Conservation (phyloP, 2,329 filamentous ascomycete genomes). For the Cladosporium sp. region DNA sequence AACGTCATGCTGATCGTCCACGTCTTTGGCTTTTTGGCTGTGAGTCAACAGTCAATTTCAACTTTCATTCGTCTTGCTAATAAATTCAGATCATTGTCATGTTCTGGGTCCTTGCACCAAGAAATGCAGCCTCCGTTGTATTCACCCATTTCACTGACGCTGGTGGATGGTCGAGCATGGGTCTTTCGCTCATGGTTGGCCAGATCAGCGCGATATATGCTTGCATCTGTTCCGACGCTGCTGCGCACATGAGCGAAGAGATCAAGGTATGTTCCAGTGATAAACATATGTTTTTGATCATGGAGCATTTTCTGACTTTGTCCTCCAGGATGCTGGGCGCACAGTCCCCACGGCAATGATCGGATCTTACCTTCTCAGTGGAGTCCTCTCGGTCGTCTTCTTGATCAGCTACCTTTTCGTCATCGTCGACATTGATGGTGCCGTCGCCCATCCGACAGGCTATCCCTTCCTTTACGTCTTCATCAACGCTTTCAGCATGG, state of each 20-base stretch:
- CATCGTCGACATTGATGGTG: conserved; percentile 26
- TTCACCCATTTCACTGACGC: conserved; percentile 36
- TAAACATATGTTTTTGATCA: too few relatives aligned
- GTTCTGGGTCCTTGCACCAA: conserved; percentile 32
- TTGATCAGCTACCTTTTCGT: conserved; percentile 28
- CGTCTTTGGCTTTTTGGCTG: conserved; percentile 35
- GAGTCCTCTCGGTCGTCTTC: conserved; percentile 3
- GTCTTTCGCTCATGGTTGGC: conserved; percentile 30
- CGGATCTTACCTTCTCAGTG: conserved; percentile 15
- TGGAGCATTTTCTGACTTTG: not conserved
- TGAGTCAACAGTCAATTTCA: conserved; percentile 20
- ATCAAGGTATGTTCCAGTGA: conserved; percentile 17
- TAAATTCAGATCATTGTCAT: conserved; percentile 29
- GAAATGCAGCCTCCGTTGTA: conserved; percentile 21
- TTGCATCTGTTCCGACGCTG: conserved; percentile 24
- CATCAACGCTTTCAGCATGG: conserved; percentile 30
- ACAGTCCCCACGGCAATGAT: conserved; percentile 18
- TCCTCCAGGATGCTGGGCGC: conserved; percentile 13
- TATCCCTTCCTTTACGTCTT: conserved; percentile 37
- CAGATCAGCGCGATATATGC: conserved; percentile 27
- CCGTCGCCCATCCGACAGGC: conserved; percentile 25
- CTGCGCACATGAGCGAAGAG: conserved; percentile 33
- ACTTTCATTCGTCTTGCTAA: not conserved
- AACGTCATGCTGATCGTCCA: conserved; percentile 37
- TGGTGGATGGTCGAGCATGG: conserved; percentile 36